These are phyloP conservation scores for Roridomyces roridus DNA, from an alignment of 768 basidiomycete genomes.

Conservation along the genomic window DNA sequence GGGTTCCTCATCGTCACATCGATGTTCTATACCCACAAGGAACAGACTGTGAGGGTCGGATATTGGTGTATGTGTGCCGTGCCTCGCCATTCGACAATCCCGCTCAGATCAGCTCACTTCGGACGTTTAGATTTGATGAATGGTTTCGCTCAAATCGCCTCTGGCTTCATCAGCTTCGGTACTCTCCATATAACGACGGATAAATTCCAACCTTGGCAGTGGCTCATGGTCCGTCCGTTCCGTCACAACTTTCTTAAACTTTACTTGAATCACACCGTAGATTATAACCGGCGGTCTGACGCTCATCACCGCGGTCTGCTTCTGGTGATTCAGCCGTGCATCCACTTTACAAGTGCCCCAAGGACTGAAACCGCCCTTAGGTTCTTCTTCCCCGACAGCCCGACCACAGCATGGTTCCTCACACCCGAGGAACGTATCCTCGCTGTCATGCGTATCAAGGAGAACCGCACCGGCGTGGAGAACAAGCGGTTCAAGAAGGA, in stretches of 20 bases:
- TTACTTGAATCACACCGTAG: too few species aligned
- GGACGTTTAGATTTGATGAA: conserved; percentile 71
- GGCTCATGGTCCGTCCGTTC: too few species aligned
- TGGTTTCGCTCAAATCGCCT: conserved; percentile 39
- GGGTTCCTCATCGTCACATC: conserved; percentile 79
- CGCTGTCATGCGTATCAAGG: conserved; percentile 75
- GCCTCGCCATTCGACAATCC: not conserved
- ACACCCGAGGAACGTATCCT: conserved; percentile 70
- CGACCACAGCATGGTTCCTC: conserved; percentile 74
- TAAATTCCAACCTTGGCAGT: too few species aligned
- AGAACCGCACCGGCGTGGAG: conserved; percentile 81
- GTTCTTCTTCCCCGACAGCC: conserved; percentile 85
- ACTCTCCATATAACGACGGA: too few species aligned
- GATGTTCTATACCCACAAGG: conserved; percentile 79
- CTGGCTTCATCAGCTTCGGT: too few species aligned
- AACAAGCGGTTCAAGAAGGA: conserved; percentile 58
- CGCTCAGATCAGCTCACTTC: conserved; percentile 1
- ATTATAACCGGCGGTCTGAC: too few species aligned
- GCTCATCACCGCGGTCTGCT: too few species aligned
- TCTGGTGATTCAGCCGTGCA: too few species aligned
- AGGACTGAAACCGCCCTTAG: too few species aligned
- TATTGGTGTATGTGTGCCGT: conserved; percentile 85
- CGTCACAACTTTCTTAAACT: too few species aligned
- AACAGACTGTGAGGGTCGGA: conserved; percentile 72
- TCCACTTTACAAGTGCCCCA: too few species aligned